These are phyloP conservation scores for Xylaria curta DNA, from an alignment of 495 filamentous ascomycete species.

Conservation along the genomic window DNA sequence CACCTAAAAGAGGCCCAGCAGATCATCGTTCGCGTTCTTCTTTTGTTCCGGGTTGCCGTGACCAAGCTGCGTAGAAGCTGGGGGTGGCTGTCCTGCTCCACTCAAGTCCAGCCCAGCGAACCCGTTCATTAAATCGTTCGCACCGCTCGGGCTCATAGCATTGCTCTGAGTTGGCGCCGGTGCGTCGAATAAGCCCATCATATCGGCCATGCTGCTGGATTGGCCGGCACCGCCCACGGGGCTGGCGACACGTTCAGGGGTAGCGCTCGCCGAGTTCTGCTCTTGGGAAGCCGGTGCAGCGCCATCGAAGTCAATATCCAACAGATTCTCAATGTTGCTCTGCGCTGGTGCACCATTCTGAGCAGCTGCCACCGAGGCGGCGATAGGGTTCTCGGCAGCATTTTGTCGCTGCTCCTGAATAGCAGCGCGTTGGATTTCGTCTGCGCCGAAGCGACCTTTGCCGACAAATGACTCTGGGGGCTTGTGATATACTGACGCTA, in stretches of 20 bases:
- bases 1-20: slow-evolving; percentile 82
- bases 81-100: slow-evolving; percentile 63
- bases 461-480: slow-evolving; percentile 95
- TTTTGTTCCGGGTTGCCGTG: slow-evolving; percentile 40
- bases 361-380: slow-evolving; percentile 78
- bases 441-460: slow-evolving; percentile 90
- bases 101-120: slow-evolving; percentile 82
- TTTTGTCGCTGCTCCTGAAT: slow-evolving; percentile 96
- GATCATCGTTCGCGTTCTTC: slow-evolving; percentile 79
- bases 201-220: slow-evolving; percentile 77
- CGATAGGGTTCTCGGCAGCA: slow-evolving; percentile 90
- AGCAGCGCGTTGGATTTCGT: slow-evolving; percentile 92
- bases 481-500: slow-evolving; percentile 99
- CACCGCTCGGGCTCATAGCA: slow-evolving; percentile 37
- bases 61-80: slow-evolving; percentile 58
- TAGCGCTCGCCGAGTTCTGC: slow-evolving; percentile 72
- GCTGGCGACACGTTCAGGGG: slow-evolving; percentile 79
- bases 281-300: slow-evolving; percentile 88
- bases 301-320: slow-evolving; percentile 98
- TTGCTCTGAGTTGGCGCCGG: slow-evolving; percentile 44
- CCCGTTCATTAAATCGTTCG: slow-evolving; percentile 77
- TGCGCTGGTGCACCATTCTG: slow-evolving; percentile 64
- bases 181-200: slow-evolving; percentile 83
- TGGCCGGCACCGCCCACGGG: slow-evolving; percentile 52
- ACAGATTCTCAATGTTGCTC: slow-evolving; percentile 88